Evolutionary conservation across 805 yeast genomes (phyloP), one percentile per base, ranked within the genome.

Genomic region (Candida saitoana): DNA sequence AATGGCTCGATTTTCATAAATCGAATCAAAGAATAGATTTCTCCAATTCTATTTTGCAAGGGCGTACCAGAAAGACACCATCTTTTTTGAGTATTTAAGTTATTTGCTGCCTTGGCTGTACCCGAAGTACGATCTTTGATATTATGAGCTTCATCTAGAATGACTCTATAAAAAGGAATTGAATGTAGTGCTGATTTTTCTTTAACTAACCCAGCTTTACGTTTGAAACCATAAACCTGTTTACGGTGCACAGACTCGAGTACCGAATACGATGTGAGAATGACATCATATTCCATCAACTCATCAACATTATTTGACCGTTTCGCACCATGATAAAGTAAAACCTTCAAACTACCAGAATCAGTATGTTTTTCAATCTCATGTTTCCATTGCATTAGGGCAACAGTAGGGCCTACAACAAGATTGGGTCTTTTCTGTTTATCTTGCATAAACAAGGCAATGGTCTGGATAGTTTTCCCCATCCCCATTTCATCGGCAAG

Each of bases 401-500:
- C 98, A n/a, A 93, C 99, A 0, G 99, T 91, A 0, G 99, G 99
- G 0, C 97, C 98, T 15, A 93, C 85, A 4, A 93, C 98, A 46
- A 93, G 66, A 49, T 82, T 87, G 7, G 97, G 97, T 8, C 78
- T 67, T 49, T 80, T 82, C 0, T 67, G 54, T 38, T 73, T 57
- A 59, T 88, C 95, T 36, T 73, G 62, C 80, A 90, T 79, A 56
- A 93, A 77, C 35, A 93, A 64, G 0, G 95, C 93, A 47, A 93
- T 91, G 30, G 96, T 91, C 64, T 93, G 99, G 38, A 93, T 90
- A 0, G 99, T 93, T 55, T 93, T 93, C 48, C 99, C 99, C 98
- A 93, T 91, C 29, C 99, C 99, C 99, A 93, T 93, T 63, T 93
- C 99, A 68, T 93, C 99, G 4, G 99, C 98, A 36, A 93, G 68